Evolutionary conservation across 2,329 filamentous ascomycete species (phyloP).

Genomic region (Exophiala lecanii-corni): DNA sequence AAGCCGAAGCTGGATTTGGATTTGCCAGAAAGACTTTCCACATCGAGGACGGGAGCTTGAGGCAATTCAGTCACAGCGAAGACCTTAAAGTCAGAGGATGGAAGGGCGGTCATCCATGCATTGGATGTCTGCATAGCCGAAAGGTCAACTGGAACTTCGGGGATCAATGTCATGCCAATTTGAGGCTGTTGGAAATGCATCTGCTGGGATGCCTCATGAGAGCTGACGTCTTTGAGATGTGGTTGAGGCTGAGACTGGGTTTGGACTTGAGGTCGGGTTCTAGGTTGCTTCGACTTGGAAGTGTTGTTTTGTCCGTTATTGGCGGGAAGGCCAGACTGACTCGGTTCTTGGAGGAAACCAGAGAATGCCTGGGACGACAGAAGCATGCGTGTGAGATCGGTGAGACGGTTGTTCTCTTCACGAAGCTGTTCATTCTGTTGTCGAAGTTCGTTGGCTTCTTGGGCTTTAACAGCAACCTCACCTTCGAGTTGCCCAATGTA

Average conservation of each 20-base stretch:
- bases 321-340: conserved; percentile 52
- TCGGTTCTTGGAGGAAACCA: conserved; percentile 69
- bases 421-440: conserved; percentile 73
- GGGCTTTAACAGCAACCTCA: conserved; percentile 78
- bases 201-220: conserved; percentile 50
- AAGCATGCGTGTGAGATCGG: conserved; percentile 74
- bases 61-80: conserved; percentile 70
- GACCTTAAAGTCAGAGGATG: conserved; percentile 43
- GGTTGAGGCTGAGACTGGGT: conserved; percentile 38
- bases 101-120: conserved; percentile 44
- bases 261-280: conserved; percentile 35
- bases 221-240: conserved; percentile 61
- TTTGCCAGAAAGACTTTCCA: conserved; percentile 67
- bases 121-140: conserved; percentile 61
- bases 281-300: conserved; percentile 32
- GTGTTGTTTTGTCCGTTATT: conserved; percentile 34
- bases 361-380: conserved; percentile 77
- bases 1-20: conserved; percentile 26
- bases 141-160: conserved; percentile 72
- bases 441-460: conserved; percentile 76
- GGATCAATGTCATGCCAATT: conserved; percentile 75
- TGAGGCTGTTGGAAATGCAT: conserved; percentile 57
- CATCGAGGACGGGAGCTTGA: conserved; percentile 58
- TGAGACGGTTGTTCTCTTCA: conserved; percentile 79
- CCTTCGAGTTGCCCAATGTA: conserved; percentile 93